Evolutionary conservation across 1,139 yeast genomes (phyloP), one percentile per base, ranked within the genome.

Genomic region (Geotrichum histeridarum): DNA sequence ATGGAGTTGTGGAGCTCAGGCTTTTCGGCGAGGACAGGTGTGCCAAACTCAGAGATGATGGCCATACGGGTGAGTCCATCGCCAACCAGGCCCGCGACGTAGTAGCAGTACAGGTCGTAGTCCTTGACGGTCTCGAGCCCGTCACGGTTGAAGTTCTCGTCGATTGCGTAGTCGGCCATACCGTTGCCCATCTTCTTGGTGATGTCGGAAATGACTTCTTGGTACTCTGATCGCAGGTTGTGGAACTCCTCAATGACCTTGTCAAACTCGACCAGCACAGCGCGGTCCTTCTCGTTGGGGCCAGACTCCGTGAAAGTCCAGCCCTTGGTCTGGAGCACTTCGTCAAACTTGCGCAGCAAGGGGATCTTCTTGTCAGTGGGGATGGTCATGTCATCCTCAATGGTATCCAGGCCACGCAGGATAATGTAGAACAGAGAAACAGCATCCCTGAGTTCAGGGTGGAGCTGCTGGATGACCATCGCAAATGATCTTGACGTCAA

Each of bases 51-150:
- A 22, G 74, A 67, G 7, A 64, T 55, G n/a, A 68, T 61, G n/a
- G 90, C 82, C 71, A 94, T 75, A 59, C 85, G 80, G 9, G 98
- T 90, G 62, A 90, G 76, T 1, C 99, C 99, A 67, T 90, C 96
- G 53, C 99, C 99, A 44, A 93, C 98, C 54, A 94, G 77, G 1
- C 99, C 99, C 0, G 99, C 99, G 56, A 93, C 99, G 66, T 91
- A 88, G 71, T 90, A 94, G 70, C 99, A 93, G 74, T 93, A 93
- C 60, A 84, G 75, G 67, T 94, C 93, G 67, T 86, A 94, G 67
- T 90, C 98, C 59, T 79, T 76, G 48, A 86, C 70, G 1, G 96
- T 87, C 50, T 75, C 76, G 46, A 93, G 84, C 2, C 98, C 98
- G 59, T 82, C 81, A 63, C 80, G 70, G 69, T 89, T 88, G 72